Conservation (phyloP, 768 basidiomycete species). For the Boletellus emodensis region DNA sequence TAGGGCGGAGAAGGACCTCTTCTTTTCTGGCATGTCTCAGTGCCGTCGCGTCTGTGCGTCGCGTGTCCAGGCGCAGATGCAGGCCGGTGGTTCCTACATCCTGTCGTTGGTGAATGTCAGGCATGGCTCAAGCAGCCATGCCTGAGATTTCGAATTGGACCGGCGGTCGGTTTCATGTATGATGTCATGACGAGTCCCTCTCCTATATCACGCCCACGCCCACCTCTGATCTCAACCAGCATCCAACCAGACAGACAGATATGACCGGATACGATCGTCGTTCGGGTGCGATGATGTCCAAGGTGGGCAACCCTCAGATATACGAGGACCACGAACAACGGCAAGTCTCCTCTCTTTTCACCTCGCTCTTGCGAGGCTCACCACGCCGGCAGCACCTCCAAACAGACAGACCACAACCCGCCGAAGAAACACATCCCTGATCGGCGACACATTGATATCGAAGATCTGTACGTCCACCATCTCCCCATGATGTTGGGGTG, state of each 20-base stretch:
- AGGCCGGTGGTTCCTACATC: slow-evolving; percentile 32
- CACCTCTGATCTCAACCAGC: neutral
- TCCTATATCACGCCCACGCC: neutral
- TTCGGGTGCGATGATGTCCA: slow-evolving; percentile 45
- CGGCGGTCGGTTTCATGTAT: neutral
- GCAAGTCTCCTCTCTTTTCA: slow-evolving; percentile 21
- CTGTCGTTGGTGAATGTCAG: no score
- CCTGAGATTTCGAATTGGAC: slow-evolving; percentile 4
- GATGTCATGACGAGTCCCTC: slow-evolving; percentile 11
- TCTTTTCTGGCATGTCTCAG: slow-evolving; percentile 25
- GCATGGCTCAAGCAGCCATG: no score
- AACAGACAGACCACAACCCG: slow-evolving; percentile 12
- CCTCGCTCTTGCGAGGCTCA: neutral
- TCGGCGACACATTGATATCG: slow-evolving; percentile 38
- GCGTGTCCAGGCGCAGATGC: slow-evolving; percentile 16
- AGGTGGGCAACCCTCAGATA: slow-evolving; percentile 45
- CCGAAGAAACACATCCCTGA: slow-evolving; percentile 20
- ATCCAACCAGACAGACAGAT: slow-evolving; percentile 6
- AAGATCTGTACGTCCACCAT: slow-evolving; percentile 20
- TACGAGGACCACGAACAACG: slow-evolving; percentile 49
- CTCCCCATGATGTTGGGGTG: no score
- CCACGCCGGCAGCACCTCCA: slow-evolving; percentile 21
- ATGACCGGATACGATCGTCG: slow-evolving; percentile 16
- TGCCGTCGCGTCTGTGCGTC: slow-evolving; percentile 25
- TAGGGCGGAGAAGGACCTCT: slow-evolving; percentile 27